Evolutionary conservation across 257 asterid genomes (phyloP), one percentile per base, ranked within the genome.

Genomic region (Henckelia pumila): DNA sequence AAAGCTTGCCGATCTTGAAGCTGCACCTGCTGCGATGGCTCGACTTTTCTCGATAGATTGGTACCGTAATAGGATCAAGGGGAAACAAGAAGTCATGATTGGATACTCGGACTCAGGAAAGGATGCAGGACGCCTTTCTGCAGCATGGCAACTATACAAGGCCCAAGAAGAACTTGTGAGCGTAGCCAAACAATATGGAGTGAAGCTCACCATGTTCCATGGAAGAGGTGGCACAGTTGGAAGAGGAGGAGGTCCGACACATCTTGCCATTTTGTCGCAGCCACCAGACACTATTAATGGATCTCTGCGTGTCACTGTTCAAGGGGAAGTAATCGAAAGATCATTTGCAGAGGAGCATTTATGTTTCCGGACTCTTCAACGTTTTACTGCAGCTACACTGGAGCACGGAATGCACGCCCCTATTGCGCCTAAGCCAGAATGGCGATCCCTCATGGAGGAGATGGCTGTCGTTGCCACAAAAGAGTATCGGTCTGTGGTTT

Each of bases 371-470:
- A 89, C 98, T 2, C 88, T 92, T 20, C 98, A 92, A 79, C 84
- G 98, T 32, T 92, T 82, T 65, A 88, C 98, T 0, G 97, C 98
- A 63, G 98, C 98, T n/a, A 92, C 98, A n/a, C 93, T 92, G 5
- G 98, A 92, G 88, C 98, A 92, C 50, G 97, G 98, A 10, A 92
- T 92, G 98, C 73, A 83, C 24, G 96, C 96, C 20, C 97, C 98
- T 0, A 76, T 73, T 66, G 78, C 98, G 47, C 97, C 98, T 3
- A 89, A 86, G 83, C 95, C 93, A 0, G 97, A 87, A 67, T 92
- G 98, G 98, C 96, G 98, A 66, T 80, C 86, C 0, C 91, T 92
- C 60, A 78, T 89, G 91, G 97, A 89, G 22, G 93, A 88, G 87
- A 92, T 92, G 95, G 89, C 97, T n/a, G 82, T 84, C 37, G 62